Conservation (phyloP, 192 early-diverging fungal genomes). For the Phlyctochytrium arcticum region DNA sequence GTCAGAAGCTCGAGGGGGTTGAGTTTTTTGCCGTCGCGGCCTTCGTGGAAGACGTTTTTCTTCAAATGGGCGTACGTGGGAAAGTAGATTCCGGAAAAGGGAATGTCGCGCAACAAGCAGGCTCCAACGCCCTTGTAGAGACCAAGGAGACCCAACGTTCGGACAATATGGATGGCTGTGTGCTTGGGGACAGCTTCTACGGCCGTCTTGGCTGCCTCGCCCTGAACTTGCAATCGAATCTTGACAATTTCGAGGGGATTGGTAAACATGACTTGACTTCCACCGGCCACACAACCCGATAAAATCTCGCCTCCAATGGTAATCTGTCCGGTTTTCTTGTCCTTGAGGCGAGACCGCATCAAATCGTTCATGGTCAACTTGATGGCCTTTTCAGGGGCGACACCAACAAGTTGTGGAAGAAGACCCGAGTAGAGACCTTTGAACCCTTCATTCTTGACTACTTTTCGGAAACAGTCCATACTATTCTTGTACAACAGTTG, state of each 20-base stretch:
- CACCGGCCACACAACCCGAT: conserved; percentile 82
- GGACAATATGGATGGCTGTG: conserved; percentile 83
- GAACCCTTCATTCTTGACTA: conserved; percentile 87
- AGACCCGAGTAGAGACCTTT: conserved; percentile 88
- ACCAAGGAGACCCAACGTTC: conserved; percentile 83
- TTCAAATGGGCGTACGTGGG: conserved; percentile 96
- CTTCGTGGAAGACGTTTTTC: conserved; percentile 85
- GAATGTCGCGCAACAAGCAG: conserved; percentile 92
- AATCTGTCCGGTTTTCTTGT: conserved; percentile 71
- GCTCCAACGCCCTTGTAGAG: conserved; percentile 93
- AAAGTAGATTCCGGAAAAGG: conserved; percentile 98
- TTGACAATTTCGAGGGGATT: conserved; percentile 99
- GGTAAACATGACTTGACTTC: conserved; percentile 72
- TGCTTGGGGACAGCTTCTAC: conserved; percentile 49
- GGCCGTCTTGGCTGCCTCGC: conserved; percentile 50
- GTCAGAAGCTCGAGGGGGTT: conserved; percentile 61
- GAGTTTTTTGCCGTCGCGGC: conserved; percentile 65
- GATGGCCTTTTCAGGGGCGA: conserved; percentile 98
- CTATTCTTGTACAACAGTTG: conserved; percentile 93
- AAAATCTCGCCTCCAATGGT: conserved; percentile 74
- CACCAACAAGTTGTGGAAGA: conserved; percentile 84
- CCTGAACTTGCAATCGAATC: conserved; percentile 84
- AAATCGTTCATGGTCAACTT: conserved; percentile 97
- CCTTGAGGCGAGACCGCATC: conserved; percentile 64
- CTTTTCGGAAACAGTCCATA: conserved; percentile 93